A percentile compares a stretch with the other conserved stretches of the same genome.
These are phyloP conservation scores for Mycena crocata DNA, from an alignment of 768 basidiomycete genomes.

Conservation along the genomic window DNA sequence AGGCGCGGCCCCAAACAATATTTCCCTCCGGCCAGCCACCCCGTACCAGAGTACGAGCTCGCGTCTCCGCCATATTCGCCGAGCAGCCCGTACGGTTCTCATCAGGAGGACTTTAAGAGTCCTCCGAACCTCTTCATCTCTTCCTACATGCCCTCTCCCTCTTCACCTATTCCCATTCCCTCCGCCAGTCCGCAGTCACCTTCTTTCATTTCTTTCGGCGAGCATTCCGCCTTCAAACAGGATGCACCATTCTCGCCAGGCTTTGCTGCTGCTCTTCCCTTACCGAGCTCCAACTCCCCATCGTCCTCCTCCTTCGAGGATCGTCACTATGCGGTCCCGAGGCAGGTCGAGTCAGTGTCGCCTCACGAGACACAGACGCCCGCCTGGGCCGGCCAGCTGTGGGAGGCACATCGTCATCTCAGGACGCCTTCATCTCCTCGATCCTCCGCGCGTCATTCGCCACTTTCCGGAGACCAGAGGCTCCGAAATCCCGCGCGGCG, in stretches of 20 bases:
- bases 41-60: slow-evolving; percentile 25
- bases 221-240: slow-evolving; percentile 59
- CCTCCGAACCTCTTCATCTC: slow-evolving; percentile 47
- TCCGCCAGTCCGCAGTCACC: slow-evolving; percentile 56
- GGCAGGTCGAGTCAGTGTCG: slow-evolving; percentile 66
- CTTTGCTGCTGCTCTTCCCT: slow-evolving; percentile 69
- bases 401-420: slow-evolving; percentile 57
- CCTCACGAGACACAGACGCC: slow-evolving; percentile 74
- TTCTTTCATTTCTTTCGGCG: slow-evolving; percentile 62
- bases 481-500: slow-evolving; percentile 56
- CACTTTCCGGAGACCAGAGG: slow-evolving; percentile 55
- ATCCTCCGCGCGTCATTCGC: slow-evolving; percentile 60
- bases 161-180: slow-evolving; percentile 76
- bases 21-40: slow-evolving; percentile 4
- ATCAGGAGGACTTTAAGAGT: slow-evolving; percentile 26
- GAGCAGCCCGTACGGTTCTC: slow-evolving; percentile 47
- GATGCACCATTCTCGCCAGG: slow-evolving; percentile 69
- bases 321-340: slow-evolving; percentile 46
- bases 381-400: slow-evolving; percentile 75
- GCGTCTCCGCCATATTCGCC: slow-evolving; percentile 27
- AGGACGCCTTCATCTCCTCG: slow-evolving; percentile 58
- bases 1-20: too few species aligned
- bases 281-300: slow-evolving; percentile 72
- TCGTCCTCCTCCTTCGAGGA: slow-evolving; percentile 63
- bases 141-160: slow-evolving; percentile 56